Conservation (phyloP, 1,284 basidiomycete genomes). For the Coniferiporia sulphurascens region DNA sequence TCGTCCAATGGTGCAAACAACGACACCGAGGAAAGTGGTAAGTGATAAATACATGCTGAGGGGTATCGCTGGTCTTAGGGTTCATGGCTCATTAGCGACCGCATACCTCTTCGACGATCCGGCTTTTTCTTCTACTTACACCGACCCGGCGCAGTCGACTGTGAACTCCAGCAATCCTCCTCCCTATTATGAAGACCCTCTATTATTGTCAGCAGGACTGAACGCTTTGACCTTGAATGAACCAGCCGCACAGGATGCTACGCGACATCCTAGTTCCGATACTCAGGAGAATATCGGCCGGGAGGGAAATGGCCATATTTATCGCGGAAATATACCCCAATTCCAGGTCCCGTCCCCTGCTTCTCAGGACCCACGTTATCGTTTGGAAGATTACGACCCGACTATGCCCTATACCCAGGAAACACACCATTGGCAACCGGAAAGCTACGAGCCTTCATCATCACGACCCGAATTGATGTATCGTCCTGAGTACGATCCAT, state of each 20-base stretch:
- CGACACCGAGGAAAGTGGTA: background rate
- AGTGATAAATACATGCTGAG: background rate
- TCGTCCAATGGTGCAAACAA: background rate
- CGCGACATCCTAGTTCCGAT: background rate
- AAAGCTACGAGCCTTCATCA: background rate
- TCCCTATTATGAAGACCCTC: background rate
- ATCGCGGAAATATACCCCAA: background rate
- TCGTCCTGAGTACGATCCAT: slow-evolving; percentile 37
- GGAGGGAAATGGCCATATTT: background rate
- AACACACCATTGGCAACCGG: background rate
- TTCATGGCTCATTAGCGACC: background rate
- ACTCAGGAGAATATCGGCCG: background rate
- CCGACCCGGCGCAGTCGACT: background rate
- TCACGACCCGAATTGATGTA: background rate
- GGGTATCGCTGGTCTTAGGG: background rate
- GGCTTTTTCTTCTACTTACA: background rate
- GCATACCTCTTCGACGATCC: background rate
- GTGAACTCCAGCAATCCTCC: background rate
- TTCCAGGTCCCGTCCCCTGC: background rate
- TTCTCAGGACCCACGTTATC: background rate
- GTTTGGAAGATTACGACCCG: background rate
- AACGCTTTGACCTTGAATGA: background rate
- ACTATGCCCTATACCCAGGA: background rate
- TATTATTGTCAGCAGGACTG: background rate
- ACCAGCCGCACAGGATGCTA: background rate